These are phyloP conservation scores for Phyllosticta citriasiana DNA, from an alignment of 2,329 filamentous ascomycete genomes.

Conservation along the genomic window DNA sequence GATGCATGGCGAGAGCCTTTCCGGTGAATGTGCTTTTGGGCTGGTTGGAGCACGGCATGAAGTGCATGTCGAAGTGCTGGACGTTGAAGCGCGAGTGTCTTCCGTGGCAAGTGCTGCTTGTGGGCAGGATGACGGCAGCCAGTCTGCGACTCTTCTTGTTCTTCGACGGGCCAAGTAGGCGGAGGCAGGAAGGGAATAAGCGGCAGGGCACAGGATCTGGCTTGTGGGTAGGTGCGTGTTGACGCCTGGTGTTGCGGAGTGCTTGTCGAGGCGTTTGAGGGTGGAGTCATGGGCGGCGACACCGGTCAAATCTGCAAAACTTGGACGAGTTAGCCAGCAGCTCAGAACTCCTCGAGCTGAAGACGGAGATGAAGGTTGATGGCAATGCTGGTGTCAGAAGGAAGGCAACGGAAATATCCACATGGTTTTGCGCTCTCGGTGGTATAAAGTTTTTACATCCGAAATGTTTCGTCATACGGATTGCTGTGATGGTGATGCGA, in stretches of 20 bases:
- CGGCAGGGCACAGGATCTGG: too few species aligned
- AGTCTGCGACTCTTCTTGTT: too few species aligned
- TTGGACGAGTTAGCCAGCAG: neutral
- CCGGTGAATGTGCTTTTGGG: too few species aligned
- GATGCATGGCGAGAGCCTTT: too few species aligned
- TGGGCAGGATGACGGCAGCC: too few species aligned
- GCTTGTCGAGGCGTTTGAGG: neutral
- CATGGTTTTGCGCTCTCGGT: conserved; percentile 93
- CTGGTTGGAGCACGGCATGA: too few species aligned
- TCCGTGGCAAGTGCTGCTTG: too few species aligned
- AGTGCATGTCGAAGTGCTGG: too few species aligned
- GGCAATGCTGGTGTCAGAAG: conserved; percentile 60
- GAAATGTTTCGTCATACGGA: conserved; percentile 80
- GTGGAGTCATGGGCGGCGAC: neutral
- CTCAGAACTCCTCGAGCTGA: neutral
- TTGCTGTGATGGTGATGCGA: neutral
- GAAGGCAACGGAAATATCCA: conserved; percentile 99
- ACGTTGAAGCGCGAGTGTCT: too few species aligned
- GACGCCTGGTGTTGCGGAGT: neutral
- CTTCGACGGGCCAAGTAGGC: too few species aligned
- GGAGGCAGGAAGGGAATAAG: too few species aligned
- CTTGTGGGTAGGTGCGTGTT: neutral
- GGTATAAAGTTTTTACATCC: conserved; percentile 84
- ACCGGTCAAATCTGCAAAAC: neutral
- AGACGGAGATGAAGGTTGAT: neutral